A percentile compares a stretch with the other conserved stretches of the same genome.
These are phyloP conservation scores for Sutorius eximius DNA, from an alignment of 1,284 basidiomycete genomes.

Conservation along the genomic window DNA sequence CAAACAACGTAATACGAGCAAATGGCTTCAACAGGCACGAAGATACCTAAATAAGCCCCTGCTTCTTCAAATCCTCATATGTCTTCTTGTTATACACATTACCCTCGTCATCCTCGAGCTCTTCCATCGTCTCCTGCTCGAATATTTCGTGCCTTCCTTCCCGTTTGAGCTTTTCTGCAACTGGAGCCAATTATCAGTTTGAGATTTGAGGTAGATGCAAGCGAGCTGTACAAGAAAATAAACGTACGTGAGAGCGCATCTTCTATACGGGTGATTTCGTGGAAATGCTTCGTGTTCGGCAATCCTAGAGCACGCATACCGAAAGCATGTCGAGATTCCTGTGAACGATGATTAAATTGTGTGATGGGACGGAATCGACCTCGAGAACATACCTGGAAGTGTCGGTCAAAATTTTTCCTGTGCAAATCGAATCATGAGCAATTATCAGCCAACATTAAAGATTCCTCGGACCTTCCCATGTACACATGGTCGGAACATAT, in stretches of 20 bases:
- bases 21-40: constrained; percentile 6
- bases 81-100: constrained; percentile 94
- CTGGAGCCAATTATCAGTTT: constrained; percentile 40
- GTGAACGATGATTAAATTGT: constrained; percentile 24
- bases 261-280: constrained; percentile 96
- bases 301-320: constrained; percentile 97
- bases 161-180: constrained; percentile 93
- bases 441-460: constrained; percentile 1
- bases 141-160: constrained; percentile 91
- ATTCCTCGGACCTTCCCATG: constrained; percentile 75
- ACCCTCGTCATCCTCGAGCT: constrained; percentile 94
- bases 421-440: constrained; percentile 14
- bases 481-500: constrained; percentile 96
- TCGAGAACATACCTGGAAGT: constrained; percentile 67
- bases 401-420: constrained; percentile 92
- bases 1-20: constrained; percentile 13
- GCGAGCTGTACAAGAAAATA: constrained; percentile 1
- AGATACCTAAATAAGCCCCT: constrained; percentile 69
- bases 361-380: constrained; percentile 5
- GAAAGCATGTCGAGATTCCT: constrained; percentile 96
- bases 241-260: constrained; percentile 89
- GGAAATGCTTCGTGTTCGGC: constrained; percentile 98
- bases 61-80: constrained; percentile 90
- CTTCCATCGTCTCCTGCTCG: constrained; percentile 92
- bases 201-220: constrained; percentile 1